Evolutionary conservation across 306 rosid species (phyloP).

Genomic region (Abrus pulchellus): DNA sequence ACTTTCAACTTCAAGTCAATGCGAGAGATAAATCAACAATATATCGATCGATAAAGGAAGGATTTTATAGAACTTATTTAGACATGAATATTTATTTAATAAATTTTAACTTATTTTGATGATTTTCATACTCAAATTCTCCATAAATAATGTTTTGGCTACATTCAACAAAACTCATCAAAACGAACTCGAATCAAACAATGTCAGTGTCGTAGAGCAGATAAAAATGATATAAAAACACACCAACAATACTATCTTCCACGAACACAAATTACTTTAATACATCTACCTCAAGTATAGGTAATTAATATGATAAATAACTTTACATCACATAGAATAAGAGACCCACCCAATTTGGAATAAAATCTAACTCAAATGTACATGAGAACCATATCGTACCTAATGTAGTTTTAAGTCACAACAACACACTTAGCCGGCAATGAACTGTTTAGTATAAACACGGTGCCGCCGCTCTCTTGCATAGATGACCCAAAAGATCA

Average conservation of each 20-base stretch:
- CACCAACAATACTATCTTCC: not conserved
- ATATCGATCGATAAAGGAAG: too few relatives aligned
- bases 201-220: too few relatives aligned
- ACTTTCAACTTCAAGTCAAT: not conserved
- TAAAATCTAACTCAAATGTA: conserved; percentile 45
- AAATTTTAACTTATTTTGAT: too few relatives aligned
- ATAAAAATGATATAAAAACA: not conserved
- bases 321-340: conserved; percentile 39
- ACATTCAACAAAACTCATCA: too few relatives aligned
- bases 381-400: conserved; percentile 38
- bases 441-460: conserved; percentile 64
- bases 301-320: conserved; percentile 23
- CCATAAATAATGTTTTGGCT: too few relatives aligned
- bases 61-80: too few relatives aligned
- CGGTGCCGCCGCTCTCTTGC: conserved; percentile 94
- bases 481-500: conserved; percentile 94
- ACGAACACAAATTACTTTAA: not conserved
- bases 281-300: conserved; percentile 21
- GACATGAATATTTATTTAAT: too few relatives aligned
- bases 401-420: not conserved
- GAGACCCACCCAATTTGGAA: not conserved
- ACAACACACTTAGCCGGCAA: conserved; percentile 49
- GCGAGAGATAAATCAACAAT: not conserved
- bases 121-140: too few relatives aligned
- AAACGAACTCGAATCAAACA: not conserved